phyloP scores from a whole-genome alignment of 345 rosid species.

The Jatropha curcas region DNA sequence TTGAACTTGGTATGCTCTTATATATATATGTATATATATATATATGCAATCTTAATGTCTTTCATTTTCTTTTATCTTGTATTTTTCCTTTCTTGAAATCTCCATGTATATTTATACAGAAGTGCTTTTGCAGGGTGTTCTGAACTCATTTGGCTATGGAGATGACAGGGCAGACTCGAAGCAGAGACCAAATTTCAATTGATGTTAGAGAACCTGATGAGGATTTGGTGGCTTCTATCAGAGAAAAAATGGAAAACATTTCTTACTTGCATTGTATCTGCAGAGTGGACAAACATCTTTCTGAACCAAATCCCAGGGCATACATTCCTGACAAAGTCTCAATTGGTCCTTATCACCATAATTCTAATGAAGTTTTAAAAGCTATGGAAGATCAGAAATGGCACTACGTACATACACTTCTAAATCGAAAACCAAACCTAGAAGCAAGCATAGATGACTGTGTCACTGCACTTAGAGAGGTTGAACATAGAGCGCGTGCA shows the following conservation, averaged over 20 bases:
- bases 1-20: not conserved
- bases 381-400: conserved; percentile 43
- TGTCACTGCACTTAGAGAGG: conserved; percentile 35
- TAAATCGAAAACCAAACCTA: conserved; percentile 34
- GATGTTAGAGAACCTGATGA: conserved; percentile 22
- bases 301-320: not conserved
- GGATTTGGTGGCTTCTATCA: conserved; percentile 32
- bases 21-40: too few species aligned
- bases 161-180: not conserved
- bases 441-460: conserved; percentile 41
- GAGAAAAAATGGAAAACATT: conserved; percentile 35
- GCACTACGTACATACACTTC: conserved; percentile 47
- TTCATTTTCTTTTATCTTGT: not conserved
- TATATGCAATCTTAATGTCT: not conserved
- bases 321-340: conserved; percentile 41
- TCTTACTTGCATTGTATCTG: conserved; percentile 35
- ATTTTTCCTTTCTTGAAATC: not conserved
- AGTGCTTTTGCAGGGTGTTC: conserved; percentile 14
- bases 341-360: conserved; percentile 48
- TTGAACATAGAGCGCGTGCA: conserved; percentile 40
- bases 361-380: not conserved
- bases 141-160: conserved; percentile 1
- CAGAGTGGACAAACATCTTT: conserved; percentile 23
- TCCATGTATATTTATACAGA: too few species aligned
- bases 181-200: conserved; percentile 31